A percentile compares a stretch with the other conserved stretches of the same genome.
Evolutionary conservation across 768 basidiomycete species (phyloP).

Genomic region (Sutorius australiensis): DNA sequence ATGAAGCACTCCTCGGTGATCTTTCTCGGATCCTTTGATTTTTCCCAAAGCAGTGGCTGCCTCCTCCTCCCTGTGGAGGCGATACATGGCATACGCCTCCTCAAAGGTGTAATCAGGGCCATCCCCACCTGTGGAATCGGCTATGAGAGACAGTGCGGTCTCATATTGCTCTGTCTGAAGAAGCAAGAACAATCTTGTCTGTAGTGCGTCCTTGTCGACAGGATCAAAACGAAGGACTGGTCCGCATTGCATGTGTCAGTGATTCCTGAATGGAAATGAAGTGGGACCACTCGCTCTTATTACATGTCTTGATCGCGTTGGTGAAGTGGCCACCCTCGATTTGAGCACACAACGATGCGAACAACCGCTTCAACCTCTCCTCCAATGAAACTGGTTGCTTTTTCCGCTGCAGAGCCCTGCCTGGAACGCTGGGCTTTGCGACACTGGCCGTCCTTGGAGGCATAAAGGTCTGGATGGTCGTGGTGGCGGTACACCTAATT

Average conservation of each 20-base stretch:
- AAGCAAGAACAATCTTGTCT: slow-evolving; percentile 84
- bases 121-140: slow-evolving; percentile 13
- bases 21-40: slow-evolving; percentile 42
- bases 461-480: slow-evolving; percentile 9
- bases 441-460: slow-evolving; percentile 13
- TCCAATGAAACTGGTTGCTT: slow-evolving; percentile 21
- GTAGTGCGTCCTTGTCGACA: slow-evolving; percentile 63
- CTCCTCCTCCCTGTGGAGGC: slow-evolving; percentile 72
- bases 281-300: slow-evolving; percentile 63
- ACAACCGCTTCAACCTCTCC: slow-evolving; percentile 51
- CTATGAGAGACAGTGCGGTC: slow-evolving; percentile 60
- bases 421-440: slow-evolving; percentile 4
- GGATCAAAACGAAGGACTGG: slow-evolving; percentile 71
- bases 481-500: slow-evolving; percentile 21
- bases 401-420: slow-evolving; percentile 14
- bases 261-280: slow-evolving; percentile 20
- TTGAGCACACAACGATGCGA: slow-evolving; percentile 79
- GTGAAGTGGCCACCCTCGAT: slow-evolving; percentile 85
- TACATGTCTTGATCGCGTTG: slow-evolving; percentile 88
- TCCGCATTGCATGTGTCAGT: slow-evolving; percentile 15
- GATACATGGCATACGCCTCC: slow-evolving; percentile 79
- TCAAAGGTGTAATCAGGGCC: slow-evolving; percentile 48
- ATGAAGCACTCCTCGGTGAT: slow-evolving; percentile 65
- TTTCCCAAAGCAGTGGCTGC: slow-evolving; percentile 50
- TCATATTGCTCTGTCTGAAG: slow-evolving; percentile 83